Evolutionary conservation across 2,329 filamentous ascomycete genomes (phyloP).

Genomic region (Diaporthe vaccinii): DNA sequence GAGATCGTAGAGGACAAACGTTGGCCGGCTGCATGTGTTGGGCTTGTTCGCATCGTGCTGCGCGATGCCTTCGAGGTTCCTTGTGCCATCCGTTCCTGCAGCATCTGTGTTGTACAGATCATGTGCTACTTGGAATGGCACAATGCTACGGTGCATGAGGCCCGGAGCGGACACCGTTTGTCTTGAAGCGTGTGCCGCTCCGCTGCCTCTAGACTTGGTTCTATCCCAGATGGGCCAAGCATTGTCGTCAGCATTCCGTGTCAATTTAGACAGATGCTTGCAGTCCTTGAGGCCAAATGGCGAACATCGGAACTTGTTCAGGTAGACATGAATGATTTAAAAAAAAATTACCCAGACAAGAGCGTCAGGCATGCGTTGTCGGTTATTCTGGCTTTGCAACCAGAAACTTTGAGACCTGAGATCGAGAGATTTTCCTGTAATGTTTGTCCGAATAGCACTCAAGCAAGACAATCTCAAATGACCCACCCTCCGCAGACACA

Average conservation of each 20-base stretch:
- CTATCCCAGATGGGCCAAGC: background rate
- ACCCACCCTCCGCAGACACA: background rate
- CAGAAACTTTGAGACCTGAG: background rate
- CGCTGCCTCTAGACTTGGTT: background rate
- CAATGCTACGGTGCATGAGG: background rate
- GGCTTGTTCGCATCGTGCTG: background rate
- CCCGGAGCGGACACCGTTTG: background rate
- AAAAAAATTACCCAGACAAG: too few species aligned
- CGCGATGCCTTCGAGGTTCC: background rate
- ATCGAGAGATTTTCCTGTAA: background rate
- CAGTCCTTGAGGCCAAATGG: background rate
- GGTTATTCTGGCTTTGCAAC: background rate
- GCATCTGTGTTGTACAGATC: slow-evolving; percentile 17
- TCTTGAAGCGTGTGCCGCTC: background rate
- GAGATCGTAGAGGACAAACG: background rate
- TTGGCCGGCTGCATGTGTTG: background rate
- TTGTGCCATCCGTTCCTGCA: slow-evolving; percentile 1
- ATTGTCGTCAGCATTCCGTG: background rate
- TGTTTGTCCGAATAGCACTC: background rate
- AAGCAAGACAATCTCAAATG: background rate
- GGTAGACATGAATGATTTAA: too few species aligned
- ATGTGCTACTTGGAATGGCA: background rate
- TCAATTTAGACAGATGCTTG: too few species aligned
- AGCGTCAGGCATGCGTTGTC: background rate
- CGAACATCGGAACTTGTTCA: background rate